Percentiles rank a stretch among this genome's conserved stretches.
These are phyloP conservation scores for Hemileia vastatrix DNA, from an alignment of 1,284 basidiomycete species.

Conservation along the genomic window DNA sequence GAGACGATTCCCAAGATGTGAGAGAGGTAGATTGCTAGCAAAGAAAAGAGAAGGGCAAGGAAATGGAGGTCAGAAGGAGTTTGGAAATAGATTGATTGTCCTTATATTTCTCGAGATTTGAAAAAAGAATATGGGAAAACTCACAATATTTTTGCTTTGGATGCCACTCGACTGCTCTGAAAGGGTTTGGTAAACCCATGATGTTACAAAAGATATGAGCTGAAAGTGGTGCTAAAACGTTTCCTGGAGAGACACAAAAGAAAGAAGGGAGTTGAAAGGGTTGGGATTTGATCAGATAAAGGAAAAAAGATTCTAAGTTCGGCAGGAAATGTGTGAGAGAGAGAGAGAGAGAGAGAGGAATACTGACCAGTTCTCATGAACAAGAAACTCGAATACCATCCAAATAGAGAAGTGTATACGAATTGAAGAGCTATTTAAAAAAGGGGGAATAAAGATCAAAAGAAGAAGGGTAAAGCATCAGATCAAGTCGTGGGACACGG, in stretches of 20 bases:
- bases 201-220: conserved; percentile 85
- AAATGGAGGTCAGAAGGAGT: background rate
- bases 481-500: background rate
- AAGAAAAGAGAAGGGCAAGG: background rate
- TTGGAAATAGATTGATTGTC: background rate
- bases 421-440: conserved; percentile 67
- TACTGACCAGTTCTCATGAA: conserved; percentile 67
- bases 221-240: conserved; percentile 52
- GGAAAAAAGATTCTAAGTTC: background rate
- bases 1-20: conserved; percentile 52
- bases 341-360: background rate
- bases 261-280: conserved; percentile 27
- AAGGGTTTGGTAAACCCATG: conserved; percentile 69
- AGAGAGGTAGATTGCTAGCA: conserved; percentile 48
- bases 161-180: conserved; percentile 45
- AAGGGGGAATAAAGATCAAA: conserved; percentile 13
- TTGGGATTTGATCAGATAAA: conserved; percentile 35
- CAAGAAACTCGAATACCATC: conserved; percentile 74
- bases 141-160: conserved; percentile 46
- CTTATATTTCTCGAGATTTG: conserved; percentile 14
- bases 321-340: background rate
- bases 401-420: conserved; percentile 80
- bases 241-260: conserved; percentile 28
- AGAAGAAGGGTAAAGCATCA: background rate
- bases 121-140: conserved; percentile 26